Base-by-base conservation (phyloP, 495 filamentous ascomycete genomes). In the Penicillium lividum region DNA sequence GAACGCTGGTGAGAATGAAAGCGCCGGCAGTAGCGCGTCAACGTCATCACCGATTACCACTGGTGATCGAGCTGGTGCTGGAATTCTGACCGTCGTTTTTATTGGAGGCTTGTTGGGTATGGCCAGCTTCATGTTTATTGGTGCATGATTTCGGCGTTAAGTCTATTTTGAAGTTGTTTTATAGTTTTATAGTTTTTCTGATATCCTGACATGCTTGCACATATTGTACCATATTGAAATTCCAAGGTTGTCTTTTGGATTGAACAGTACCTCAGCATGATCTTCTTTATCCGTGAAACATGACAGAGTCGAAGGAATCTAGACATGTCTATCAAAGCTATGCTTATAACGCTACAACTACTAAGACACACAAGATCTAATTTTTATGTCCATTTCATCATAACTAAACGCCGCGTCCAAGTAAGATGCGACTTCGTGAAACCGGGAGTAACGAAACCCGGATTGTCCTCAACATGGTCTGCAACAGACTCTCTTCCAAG, bases 71-170 rank as follows among this genome's bases (percentile, higher is more conserved):
- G 63, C 63, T 13, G 63, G 63, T 5, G 63, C 59, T 33, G 50
- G 48, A 5, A 59, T 65, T 43, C 52, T 65, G 56, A 89, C 87
- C 25, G 71, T 79, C 16, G 68, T 82, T 16, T 74, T 88, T 4
- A 68, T 79, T 11, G 29, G 30, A 38, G 54, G 30, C 3, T 34
- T 27, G 18, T 22, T 56, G 27, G 54, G 43, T 5, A 36, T 56
- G 54, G 30, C 33, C 16, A 22, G 7, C 8, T 56, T 56, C 33
- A 48, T 56, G 54, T 28, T 56, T 38, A 6, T 56, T n/a, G 54
- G 54, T 22, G 28, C 36, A 40, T 43, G 18, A 53, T 49, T 29
- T 49, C 18, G 25, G 27, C 27, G 46, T 48, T 16, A 5, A 49
- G 4, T 46, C 9, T 22, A 3, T 25, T 18, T 43, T 4, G 25